These are phyloP conservation scores for Phytophthora pinifolia DNA, from an alignment of 352 stramenopile genomes.

Conservation along the genomic window DNA sequence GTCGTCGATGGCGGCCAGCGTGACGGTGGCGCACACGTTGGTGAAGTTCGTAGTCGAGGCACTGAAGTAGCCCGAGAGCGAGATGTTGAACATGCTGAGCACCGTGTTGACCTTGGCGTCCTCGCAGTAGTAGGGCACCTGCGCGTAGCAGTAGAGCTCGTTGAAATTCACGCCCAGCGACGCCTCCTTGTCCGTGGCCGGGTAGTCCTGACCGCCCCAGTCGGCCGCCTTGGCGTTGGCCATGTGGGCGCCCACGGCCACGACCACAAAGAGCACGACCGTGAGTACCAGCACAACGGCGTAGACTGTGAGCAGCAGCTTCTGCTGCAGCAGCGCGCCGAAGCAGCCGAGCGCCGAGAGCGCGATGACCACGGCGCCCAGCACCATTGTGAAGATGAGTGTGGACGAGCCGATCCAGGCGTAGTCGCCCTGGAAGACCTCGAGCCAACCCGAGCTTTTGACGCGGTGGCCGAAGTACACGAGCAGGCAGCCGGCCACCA, in stretches of 20 bases:
- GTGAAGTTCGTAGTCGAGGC: slow-evolving; percentile 51
- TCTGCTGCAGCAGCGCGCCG: slow-evolving; percentile 66
- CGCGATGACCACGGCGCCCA: slow-evolving; percentile 67
- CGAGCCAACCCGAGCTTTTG: slow-evolving; percentile 65
- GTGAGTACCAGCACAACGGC: slow-evolving; percentile 61
- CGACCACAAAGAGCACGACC: slow-evolving; percentile 58
- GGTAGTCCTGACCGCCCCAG: slow-evolving; percentile 48
- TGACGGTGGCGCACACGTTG: slow-evolving; percentile 44
- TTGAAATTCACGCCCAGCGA: slow-evolving; percentile 75
- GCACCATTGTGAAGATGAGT: slow-evolving; percentile 65
- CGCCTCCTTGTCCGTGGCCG: slow-evolving; percentile 44
- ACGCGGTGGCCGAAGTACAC: slow-evolving; percentile 82
- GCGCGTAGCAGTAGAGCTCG: slow-evolving; percentile 76
- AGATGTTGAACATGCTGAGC: slow-evolving; percentile 56
- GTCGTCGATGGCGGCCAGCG: slow-evolving; percentile 44
- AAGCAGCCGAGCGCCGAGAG: slow-evolving; percentile 72
- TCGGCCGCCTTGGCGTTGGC: slow-evolving; percentile 55
- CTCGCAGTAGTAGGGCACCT: slow-evolving; percentile 81
- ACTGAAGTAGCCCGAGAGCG: slow-evolving; percentile 40
- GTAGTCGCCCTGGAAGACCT: slow-evolving; percentile 73
- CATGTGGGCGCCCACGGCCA: slow-evolving; percentile 57
- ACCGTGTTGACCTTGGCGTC: slow-evolving; percentile 44
- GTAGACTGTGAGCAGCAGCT: slow-evolving; percentile 74
- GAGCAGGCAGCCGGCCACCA: slow-evolving; percentile 72
- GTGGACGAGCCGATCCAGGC: slow-evolving; percentile 62